Percentiles rank a stretch among this genome's conserved stretches.
Evolutionary conservation across 2,329 filamentous ascomycete genomes (phyloP).

Genomic region (Calonectria henricotiae): DNA sequence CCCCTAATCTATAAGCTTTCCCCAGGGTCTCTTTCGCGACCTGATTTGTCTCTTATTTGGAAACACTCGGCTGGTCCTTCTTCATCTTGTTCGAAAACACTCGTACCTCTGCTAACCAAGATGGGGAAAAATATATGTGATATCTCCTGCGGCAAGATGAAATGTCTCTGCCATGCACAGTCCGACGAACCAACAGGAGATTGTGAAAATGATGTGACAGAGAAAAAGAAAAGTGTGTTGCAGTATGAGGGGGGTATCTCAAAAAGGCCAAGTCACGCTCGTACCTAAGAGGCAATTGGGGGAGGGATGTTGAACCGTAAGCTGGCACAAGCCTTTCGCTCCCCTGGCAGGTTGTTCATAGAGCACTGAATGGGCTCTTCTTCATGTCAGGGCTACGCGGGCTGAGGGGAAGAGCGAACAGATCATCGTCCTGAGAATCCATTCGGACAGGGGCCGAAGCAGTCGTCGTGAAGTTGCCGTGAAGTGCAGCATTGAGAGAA

Average conservation of each 20-base stretch:
- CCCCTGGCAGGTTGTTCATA: conserved; percentile 48
- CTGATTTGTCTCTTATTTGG: not conserved
- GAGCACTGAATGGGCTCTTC: conserved; percentile 82
- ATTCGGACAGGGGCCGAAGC: conserved; percentile 43
- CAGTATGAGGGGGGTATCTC: conserved; percentile 16
- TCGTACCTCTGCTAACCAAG: not conserved
- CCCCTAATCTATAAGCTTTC: not conserved
- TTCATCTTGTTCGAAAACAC: conserved; percentile 24
- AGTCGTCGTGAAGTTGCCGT: conserved; percentile 44
- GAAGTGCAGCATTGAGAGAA: conserved; percentile 57
- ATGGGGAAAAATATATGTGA: conserved; percentile 4
- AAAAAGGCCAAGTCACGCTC: conserved; percentile 19
- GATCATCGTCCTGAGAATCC: conserved; percentile 71
- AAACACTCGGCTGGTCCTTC: conserved; percentile 7
- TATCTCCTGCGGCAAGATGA: not conserved
- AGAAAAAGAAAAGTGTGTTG: conserved; percentile 10
- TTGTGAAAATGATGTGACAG: conserved; percentile 9
- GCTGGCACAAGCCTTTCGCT: not conserved
- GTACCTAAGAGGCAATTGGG: not conserved
- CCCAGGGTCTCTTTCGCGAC: not conserved
- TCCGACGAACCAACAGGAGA: not conserved
- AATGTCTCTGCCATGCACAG: not conserved
- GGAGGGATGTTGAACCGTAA: not conserved
- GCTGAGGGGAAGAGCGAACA: conserved; percentile 91
- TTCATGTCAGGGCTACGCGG: conserved; percentile 90